These are phyloP conservation scores for Tetrapisispora taiwanensis DNA, from an alignment of 805 yeast genomes.

Conservation along the genomic window DNA sequence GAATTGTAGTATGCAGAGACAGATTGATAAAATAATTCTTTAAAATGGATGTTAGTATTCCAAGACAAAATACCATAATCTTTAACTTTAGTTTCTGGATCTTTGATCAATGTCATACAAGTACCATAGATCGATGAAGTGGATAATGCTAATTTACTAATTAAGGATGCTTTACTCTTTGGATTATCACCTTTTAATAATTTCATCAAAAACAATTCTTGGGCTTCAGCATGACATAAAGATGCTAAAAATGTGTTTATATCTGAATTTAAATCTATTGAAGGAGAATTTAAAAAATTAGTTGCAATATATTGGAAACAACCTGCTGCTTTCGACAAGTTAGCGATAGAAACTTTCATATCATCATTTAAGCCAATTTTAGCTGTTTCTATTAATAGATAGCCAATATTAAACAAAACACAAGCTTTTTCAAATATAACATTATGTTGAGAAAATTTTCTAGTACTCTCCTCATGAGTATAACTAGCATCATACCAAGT, in stretches of 20 bases:
- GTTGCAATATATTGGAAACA: conserved; percentile 61
- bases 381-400: conserved; percentile 47
- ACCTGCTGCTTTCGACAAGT: conserved; percentile 71
- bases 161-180: conserved; percentile 50
- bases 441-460: conserved; percentile 58
- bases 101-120: conserved; percentile 38
- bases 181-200: conserved; percentile 36
- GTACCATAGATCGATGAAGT: conserved; percentile 46
- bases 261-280: conserved; percentile 61
- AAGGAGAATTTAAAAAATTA: conserved; percentile 83
- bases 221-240: conserved; percentile 78
- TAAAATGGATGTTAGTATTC: conserved; percentile 41
- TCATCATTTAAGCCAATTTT: conserved; percentile 30
- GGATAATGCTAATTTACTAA: conserved; percentile 65
- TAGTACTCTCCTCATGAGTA: conserved; percentile 9
- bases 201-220: conserved; percentile 67
- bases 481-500: conserved; percentile 74
- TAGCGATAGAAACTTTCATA: conserved; percentile 48
- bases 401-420: conserved; percentile 67
- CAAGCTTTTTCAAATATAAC: conserved; percentile 86
- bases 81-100: conserved; percentile 24
- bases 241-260: conserved; percentile 53
- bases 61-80: conserved; percentile 40
- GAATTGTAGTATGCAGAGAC: conserved; percentile 54
- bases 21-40: conserved; percentile 46